A percentile compares a stretch with the other conserved stretches of the same genome.
Evolutionary conservation across 2,329 filamentous ascomycete genomes (phyloP).

Genomic region (Scorias spongiosa): DNA sequence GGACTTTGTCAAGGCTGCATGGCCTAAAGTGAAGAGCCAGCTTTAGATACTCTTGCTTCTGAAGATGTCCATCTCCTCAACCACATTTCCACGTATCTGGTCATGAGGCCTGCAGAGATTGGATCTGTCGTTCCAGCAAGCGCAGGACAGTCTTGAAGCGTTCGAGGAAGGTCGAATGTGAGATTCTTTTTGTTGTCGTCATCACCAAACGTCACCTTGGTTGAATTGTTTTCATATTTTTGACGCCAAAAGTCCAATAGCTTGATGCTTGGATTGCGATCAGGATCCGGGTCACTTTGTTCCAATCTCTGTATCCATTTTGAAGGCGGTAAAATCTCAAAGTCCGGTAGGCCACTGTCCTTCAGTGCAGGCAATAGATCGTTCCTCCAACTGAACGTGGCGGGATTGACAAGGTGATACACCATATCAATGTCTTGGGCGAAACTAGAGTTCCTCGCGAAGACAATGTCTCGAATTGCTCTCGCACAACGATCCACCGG

Average conservation of each 20-base stretch:
- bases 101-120: slow-evolving; percentile 9
- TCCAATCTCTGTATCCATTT: slow-evolving; percentile 13
- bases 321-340: slow-evolving; percentile 9
- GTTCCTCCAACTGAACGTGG: slow-evolving; percentile 34
- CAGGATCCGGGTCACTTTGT: slow-evolving; percentile 12
- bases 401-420: neutral
- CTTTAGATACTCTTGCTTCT: neutral
- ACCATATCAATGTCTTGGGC: slow-evolving; percentile 1
- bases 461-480: slow-evolving; percentile 5
- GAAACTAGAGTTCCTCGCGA: neutral
- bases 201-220: slow-evolving; percentile 2
- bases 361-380: slow-evolving; percentile 38
- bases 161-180: too few relatives aligned
- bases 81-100: slow-evolving; percentile 11
- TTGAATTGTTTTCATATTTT: slow-evolving; percentile 12
- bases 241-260: slow-evolving; percentile 17
- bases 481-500: slow-evolving; percentile 17
- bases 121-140: slow-evolving; percentile 6
- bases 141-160: slow-evolving; percentile 3
- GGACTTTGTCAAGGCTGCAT: slow-evolving; percentile 16
- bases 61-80: slow-evolving; percentile 5
- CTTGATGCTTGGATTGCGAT: slow-evolving; percentile 18
- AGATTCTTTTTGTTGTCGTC: neutral
- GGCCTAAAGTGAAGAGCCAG: slow-evolving; percentile 7
- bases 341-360: slow-evolving; percentile 5